These are phyloP conservation scores for Yamadazyma siamensis DNA, from an alignment of 1,139 yeast species.

Conservation along the genomic window DNA sequence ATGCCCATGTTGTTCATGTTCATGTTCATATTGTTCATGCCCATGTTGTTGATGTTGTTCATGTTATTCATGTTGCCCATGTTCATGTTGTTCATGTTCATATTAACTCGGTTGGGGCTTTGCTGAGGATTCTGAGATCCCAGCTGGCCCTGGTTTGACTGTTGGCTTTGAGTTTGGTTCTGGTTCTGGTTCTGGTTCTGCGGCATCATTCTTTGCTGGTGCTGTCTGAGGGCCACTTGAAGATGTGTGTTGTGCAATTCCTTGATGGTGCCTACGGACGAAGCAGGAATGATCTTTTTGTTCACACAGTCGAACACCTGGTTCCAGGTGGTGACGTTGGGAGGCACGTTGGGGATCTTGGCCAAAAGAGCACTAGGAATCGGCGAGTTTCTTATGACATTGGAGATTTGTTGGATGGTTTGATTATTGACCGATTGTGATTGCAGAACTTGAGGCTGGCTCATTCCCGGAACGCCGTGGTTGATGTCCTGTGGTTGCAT, in stretches of 20 bases:
- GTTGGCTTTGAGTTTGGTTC: conserved; percentile 3
- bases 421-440: conserved; percentile 16
- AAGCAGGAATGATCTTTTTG: conserved; percentile 53
- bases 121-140: conserved; percentile 12
- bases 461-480: background rate
- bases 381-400: conserved; percentile 48
- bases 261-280: conserved; percentile 52
- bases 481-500: background rate
- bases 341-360: conserved; percentile 76
- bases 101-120: conserved; percentile 11
- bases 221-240: conserved; percentile 32
- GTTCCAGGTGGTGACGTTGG: conserved; percentile 80
- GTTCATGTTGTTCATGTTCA: conserved; percentile 14
- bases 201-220: conserved; percentile 27
- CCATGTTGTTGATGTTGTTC: conserved; percentile 11
- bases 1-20: conserved; percentile 14
- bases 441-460: conserved; percentile 1
- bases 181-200: conserved; percentile 17
- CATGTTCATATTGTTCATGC: conserved; percentile 7
- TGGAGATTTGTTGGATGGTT: conserved; percentile 36
- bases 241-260: conserved; percentile 60
- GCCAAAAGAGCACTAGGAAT: conserved; percentile 74
- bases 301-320: conserved; percentile 71
- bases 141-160: conserved; percentile 12
- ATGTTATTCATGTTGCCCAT: conserved; percentile 13